A percentile compares a stretch with the other conserved stretches of the same genome.
Evolutionary conservation across 176 grass and related monocot species (phyloP).

Genomic region (Lolium multiflorum): DNA sequence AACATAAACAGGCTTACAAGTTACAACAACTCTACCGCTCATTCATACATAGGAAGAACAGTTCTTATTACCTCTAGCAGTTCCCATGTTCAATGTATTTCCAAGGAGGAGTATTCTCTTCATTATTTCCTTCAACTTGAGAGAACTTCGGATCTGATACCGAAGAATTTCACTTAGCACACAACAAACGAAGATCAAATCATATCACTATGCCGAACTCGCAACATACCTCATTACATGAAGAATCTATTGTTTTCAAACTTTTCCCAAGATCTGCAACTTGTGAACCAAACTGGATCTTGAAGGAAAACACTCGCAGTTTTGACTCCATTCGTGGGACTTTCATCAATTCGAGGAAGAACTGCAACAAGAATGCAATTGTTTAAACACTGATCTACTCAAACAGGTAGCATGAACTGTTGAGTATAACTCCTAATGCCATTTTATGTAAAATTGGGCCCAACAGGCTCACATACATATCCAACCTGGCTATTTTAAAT

Average conservation of each 20-base stretch:
- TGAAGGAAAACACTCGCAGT: slow-evolving; percentile 95
- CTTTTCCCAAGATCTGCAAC: slow-evolving; percentile 86
- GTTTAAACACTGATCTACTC: slow-evolving; percentile 31
- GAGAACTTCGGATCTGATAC: slow-evolving; percentile 83
- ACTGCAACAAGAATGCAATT: slow-evolving; percentile 64
- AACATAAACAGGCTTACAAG: slow-evolving; percentile 17
- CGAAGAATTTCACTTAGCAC: slow-evolving; percentile 18
- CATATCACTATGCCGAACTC: slow-evolving; percentile 11
- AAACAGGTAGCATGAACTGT: slow-evolving; percentile 22
- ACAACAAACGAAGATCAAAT: slow-evolving; percentile 15
- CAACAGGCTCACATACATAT: slow-evolving; percentile 12
- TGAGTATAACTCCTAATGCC: slow-evolving; percentile 6
- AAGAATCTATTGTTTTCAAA: slow-evolving; percentile 84
- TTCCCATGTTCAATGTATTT: slow-evolving; percentile 93
- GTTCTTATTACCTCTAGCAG: slow-evolving; percentile 82
- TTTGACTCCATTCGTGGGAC: slow-evolving; percentile 98
- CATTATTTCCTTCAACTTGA: slow-evolving; percentile 99
- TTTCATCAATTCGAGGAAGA: slow-evolving; percentile 99
- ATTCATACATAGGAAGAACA: slow-evolving; percentile 29
- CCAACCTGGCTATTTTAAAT: slow-evolving; percentile 13
- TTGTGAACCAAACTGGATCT: slow-evolving; percentile 93
- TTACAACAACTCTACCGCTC: slow-evolving; percentile 6
- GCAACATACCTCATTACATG: slow-evolving; percentile 71
- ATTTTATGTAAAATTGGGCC: neutral
- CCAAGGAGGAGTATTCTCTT: slow-evolving; percentile 97